These are phyloP conservation scores for Larix kaempferi DNA, from an alignment of 75 land plant genomes.

Conservation along the genomic window DNA sequence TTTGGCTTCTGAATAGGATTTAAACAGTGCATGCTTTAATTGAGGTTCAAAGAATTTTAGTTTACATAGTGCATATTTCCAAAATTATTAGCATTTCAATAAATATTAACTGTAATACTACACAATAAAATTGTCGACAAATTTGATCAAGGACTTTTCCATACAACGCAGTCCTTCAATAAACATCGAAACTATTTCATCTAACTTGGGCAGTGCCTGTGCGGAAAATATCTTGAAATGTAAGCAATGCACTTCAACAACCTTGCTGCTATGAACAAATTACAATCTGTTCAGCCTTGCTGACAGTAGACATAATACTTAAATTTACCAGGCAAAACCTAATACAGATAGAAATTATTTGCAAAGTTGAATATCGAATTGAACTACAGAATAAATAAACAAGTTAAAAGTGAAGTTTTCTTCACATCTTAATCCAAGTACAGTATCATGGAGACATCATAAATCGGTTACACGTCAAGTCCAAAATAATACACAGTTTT, in stretches of 20 bases:
- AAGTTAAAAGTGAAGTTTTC: background rate
- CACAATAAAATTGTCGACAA: background rate
- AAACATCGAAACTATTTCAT: background rate
- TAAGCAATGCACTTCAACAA: background rate
- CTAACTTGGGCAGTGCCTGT: too few relatives aligned
- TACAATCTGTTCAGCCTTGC: background rate
- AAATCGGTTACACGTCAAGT: background rate
- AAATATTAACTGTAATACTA: background rate
- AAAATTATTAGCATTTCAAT: background rate
- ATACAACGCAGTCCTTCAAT: background rate
- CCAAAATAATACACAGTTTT: background rate
- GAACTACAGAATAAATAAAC: background rate
- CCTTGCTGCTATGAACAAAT: background rate
- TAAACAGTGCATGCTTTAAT: background rate
- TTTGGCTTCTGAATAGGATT: too few relatives aligned
- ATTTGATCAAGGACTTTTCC: background rate
- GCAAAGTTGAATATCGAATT: background rate
- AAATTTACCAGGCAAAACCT: background rate
- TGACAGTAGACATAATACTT: background rate
- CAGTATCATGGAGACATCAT: background rate
- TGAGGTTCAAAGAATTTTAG: background rate
- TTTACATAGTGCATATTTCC: background rate
- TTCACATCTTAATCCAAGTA: background rate
- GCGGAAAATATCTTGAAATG: background rate
- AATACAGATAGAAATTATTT: too few relatives aligned